Percentiles rank a stretch among this genome's conserved stretches.
These are phyloP conservation scores for Ceratocystis destructans DNA, from an alignment of 2,329 filamentous ascomycete species.

Conservation along the genomic window DNA sequence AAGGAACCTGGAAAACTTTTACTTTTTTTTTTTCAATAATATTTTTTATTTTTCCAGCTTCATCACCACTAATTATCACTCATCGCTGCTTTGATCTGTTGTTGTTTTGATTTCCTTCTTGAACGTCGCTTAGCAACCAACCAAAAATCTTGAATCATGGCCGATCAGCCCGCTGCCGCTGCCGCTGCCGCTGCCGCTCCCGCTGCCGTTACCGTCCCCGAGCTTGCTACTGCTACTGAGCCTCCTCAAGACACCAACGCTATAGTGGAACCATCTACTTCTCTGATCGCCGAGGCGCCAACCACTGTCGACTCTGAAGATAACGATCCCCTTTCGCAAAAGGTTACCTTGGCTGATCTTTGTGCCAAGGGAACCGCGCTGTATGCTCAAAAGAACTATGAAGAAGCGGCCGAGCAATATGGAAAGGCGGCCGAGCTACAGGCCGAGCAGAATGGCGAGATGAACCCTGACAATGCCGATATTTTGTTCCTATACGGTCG, in stretches of 20 bases:
- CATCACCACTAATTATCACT: no score
- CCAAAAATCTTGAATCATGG: constrained; percentile 1
- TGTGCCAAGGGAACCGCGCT: constrained; percentile 68
- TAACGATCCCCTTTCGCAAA: constrained; percentile 18
- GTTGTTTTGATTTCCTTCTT: neutral
- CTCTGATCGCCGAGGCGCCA: no score
- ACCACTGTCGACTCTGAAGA: constrained; percentile 14
- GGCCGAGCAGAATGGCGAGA: constrained; percentile 81
- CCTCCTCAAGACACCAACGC: no score
- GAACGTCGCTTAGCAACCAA: neutral
- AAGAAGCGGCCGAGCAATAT: constrained; percentile 73
- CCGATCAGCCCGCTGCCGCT: constrained; percentile 8
- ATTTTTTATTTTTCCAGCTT: neutral
- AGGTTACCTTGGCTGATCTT: constrained; percentile 57
- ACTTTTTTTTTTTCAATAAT: neutral
- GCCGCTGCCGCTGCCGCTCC: neutral
- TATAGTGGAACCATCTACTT: no score
- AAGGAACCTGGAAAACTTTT: neutral
- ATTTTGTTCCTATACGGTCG: constrained; percentile 90
- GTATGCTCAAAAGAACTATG: constrained; percentile 80
- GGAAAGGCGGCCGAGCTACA: constrained; percentile 82
- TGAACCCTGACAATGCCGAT: constrained; percentile 80
- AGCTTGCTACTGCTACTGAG: neutral
- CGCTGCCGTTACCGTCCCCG: neutral
- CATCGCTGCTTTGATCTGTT: no score